Conservation (phyloP, 345 rosid species). For the Ceriops decandra region DNA sequence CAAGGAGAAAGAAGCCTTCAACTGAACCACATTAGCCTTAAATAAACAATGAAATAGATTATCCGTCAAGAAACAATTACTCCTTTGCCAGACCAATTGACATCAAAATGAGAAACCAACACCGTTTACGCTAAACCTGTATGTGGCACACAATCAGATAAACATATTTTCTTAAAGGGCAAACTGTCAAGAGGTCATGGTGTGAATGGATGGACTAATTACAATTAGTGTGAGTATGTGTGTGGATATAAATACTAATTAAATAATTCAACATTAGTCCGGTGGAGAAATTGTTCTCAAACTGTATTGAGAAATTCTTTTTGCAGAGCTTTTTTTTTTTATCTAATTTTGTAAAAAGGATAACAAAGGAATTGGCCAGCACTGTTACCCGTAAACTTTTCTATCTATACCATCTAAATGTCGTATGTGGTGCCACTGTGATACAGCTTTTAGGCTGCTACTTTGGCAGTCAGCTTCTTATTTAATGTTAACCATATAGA, state of each 20-base stretch:
- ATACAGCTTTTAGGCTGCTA: constrained; percentile 4
- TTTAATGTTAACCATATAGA: neutral
- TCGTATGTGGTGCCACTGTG: neutral
- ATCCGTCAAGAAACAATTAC: neutral
- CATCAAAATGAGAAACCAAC: neutral
- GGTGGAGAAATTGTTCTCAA: neutral
- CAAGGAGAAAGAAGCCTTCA: neutral
- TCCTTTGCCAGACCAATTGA: neutral
- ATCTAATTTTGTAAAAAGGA: constrained; percentile 1
- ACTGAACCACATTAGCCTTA: neutral
- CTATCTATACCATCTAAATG: constrained; percentile 1
- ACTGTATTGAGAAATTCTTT: constrained; percentile 15
- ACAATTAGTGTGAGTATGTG: too few species aligned
- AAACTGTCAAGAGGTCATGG: constrained; percentile 7
- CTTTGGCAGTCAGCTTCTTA: neutral
- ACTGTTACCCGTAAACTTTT: constrained; percentile 1
- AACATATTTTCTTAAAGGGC: neutral
- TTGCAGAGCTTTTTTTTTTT: neutral
- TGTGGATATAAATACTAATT: neutral
- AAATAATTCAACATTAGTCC: neutral
- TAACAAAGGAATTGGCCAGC: neutral
- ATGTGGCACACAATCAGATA: neutral
- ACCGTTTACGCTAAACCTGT: neutral
- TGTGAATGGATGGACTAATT: neutral
- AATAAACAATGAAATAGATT: neutral